These are phyloP conservation scores for Panicum hallii DNA, from an alignment of 202 grass and related monocot species.

Conservation along the genomic window DNA sequence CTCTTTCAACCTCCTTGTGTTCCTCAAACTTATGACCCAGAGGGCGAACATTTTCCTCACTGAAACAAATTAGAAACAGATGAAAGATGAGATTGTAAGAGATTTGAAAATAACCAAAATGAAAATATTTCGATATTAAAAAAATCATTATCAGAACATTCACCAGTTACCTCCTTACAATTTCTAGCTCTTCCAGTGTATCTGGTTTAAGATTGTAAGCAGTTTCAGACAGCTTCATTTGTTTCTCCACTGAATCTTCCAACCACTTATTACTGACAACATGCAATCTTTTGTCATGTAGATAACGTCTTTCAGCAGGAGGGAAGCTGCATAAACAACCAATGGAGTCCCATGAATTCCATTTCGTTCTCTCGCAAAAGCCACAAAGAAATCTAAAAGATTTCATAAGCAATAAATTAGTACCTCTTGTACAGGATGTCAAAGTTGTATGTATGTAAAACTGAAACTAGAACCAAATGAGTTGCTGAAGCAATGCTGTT, in stretches of 20 bases:
- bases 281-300: constrained; percentile 85
- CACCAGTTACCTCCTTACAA: constrained; percentile 67
- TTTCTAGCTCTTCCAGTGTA: constrained; percentile 72
- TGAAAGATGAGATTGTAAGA: constrained; percentile 14
- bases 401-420: constrained; percentile 45
- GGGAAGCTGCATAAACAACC: constrained; percentile 66
- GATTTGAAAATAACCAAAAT: constrained; percentile 25
- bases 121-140: constrained; percentile 29
- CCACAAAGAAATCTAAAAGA: constrained; percentile 31
- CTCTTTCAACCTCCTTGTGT: constrained; percentile 28
- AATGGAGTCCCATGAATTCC: neutral
- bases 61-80: constrained; percentile 48
- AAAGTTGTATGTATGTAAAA: constrained; percentile 70
- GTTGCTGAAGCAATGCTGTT: constrained; percentile 70
- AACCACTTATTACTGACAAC: constrained; percentile 78
- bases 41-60: constrained; percentile 47
- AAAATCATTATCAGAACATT: constrained; percentile 26
- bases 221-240: constrained; percentile 72
- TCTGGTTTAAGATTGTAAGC: constrained; percentile 85
- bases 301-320: constrained; percentile 58
- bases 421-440: constrained; percentile 89
- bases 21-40: constrained; percentile 46
- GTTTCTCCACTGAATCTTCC: constrained; percentile 81
- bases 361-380: constrained; percentile 11
- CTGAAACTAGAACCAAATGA: constrained; percentile 84